These are phyloP conservation scores for Neodidymelliopsis sp. DNA, from an alignment of 2,329 filamentous ascomycete species.

Conservation along the genomic window DNA sequence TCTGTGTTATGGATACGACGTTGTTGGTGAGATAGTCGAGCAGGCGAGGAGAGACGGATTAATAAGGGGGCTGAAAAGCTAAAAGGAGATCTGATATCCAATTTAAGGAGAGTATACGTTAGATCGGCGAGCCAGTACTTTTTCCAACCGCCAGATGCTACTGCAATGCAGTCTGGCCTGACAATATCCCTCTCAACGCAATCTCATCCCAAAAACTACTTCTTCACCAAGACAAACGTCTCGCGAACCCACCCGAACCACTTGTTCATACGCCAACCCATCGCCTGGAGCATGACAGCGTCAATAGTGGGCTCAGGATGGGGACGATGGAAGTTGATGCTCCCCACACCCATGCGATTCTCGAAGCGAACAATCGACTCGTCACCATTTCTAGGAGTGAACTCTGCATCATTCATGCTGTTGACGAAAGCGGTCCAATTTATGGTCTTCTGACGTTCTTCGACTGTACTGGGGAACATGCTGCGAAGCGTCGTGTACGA, in stretches of 20 bases:
- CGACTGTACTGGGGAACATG: slow-evolving; percentile 23
- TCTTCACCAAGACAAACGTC: slow-evolving; percentile 23
- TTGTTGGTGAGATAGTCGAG: slow-evolving; percentile 3
- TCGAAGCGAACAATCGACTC: slow-evolving; percentile 30
- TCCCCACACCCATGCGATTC: slow-evolving; percentile 4
- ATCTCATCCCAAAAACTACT: background rate
- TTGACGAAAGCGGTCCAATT: slow-evolving; percentile 24
- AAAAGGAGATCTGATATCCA: no score
- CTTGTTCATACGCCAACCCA: slow-evolving; percentile 38
- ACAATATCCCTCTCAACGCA: no score
- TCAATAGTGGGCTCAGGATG: slow-evolving; percentile 38
- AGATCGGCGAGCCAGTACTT: no score
- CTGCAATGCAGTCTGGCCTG: no score
- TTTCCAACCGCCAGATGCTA: no score
- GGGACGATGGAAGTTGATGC: slow-evolving; percentile 38
- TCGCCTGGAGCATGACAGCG: slow-evolving; percentile 35
- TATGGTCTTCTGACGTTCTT: slow-evolving; percentile 17
- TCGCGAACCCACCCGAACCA: slow-evolving; percentile 39
- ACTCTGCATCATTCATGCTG: slow-evolving; percentile 26
- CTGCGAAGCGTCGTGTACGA: slow-evolving; percentile 4
- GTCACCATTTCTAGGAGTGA: slow-evolving; percentile 17
- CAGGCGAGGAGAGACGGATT: background rate
- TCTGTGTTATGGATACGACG: slow-evolving; percentile 28
- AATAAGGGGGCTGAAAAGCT: no score
- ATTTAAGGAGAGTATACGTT: no score